Evolutionary conservation across 2,329 filamentous ascomycete species (phyloP).

Genomic region (Penicillium sp.): DNA sequence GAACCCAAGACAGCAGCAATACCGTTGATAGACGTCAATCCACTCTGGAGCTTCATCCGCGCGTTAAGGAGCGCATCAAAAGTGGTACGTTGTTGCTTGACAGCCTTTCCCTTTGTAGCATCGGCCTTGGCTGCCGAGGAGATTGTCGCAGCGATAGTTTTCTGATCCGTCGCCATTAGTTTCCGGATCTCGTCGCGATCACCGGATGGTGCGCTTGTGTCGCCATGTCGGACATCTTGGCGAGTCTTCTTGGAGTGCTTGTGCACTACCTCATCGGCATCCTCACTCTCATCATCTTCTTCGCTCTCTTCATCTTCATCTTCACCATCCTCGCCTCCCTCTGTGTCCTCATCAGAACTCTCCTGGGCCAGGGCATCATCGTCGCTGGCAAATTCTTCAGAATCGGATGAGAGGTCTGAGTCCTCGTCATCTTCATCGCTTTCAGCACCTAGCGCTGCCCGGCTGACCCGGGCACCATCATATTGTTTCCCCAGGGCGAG

Average conservation of each 20-base stretch:
- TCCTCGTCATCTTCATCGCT: constrained; percentile 46
- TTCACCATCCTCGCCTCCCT: constrained; percentile 26
- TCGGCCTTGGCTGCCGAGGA: constrained; percentile 70
- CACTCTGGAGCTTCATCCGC: constrained; percentile 90
- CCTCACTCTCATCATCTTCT: constrained; percentile 13
- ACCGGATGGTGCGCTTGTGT: constrained; percentile 21
- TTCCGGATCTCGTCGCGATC: constrained; percentile 63
- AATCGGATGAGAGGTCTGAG: constrained; percentile 26
- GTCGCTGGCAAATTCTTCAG: constrained; percentile 9
- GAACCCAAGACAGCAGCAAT: constrained; percentile 49
- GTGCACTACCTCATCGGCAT: constrained; percentile 26
- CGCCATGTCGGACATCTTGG: neutral
- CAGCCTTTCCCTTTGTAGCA: constrained; percentile 78
- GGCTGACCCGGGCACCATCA: constrained; percentile 71
- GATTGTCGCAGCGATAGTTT: constrained; percentile 63
- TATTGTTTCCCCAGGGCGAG: constrained; percentile 75
- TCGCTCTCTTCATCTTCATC: constrained; percentile 28
- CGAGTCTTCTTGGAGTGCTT: constrained; percentile 4
- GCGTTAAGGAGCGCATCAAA: constrained; percentile 89
- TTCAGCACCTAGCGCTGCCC: constrained; percentile 63
- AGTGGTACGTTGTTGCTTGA: constrained; percentile 78
- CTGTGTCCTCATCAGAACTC: constrained; percentile 31
- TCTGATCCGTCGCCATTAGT: constrained; percentile 68
- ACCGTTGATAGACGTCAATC: constrained; percentile 77
- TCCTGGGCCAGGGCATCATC: constrained; percentile 24